A percentile compares a stretch with the other conserved stretches of the same genome.
Conservation (phyloP, 495 filamentous ascomycete species). For the Amphirosellinia nigrospora region DNA sequence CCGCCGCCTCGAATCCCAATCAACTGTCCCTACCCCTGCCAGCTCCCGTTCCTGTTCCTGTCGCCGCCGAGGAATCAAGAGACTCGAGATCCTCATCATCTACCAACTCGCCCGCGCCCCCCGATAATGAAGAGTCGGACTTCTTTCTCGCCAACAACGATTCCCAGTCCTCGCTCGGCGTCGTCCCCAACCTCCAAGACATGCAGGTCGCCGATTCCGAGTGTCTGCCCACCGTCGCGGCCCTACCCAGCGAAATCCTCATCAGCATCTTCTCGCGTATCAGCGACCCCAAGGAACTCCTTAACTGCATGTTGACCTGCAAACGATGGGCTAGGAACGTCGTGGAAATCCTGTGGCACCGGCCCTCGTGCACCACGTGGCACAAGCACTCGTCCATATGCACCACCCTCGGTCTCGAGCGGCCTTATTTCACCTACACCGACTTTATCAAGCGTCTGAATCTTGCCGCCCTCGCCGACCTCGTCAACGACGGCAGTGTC, state of each 20-base stretch:
- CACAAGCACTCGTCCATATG: slow-evolving; percentile 77
- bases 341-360: slow-evolving; percentile 93
- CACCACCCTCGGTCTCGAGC: slow-evolving; percentile 67
- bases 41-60: slow-evolving; percentile 20
- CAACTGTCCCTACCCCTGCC: too few relatives aligned
- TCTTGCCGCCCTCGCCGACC: slow-evolving; percentile 73
- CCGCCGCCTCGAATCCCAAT: slow-evolving; percentile 10
- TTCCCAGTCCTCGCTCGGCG: slow-evolving; percentile 86
- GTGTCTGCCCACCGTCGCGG: slow-evolving; percentile 74
- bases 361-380: slow-evolving; percentile 89
- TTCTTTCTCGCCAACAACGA: slow-evolving; percentile 88
- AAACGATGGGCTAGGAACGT: slow-evolving; percentile 91
- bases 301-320: slow-evolving; percentile 89
- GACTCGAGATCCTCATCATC: slow-evolving; percentile 67
- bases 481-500: slow-evolving; percentile 90
- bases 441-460: slow-evolving; percentile 91
- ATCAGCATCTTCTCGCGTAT: slow-evolving; percentile 92
- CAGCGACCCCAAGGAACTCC: slow-evolving; percentile 71
- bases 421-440: slow-evolving; percentile 83
- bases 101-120: slow-evolving; percentile 82
- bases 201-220: slow-evolving; percentile 67
- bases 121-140: slow-evolving; percentile 84
- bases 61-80: slow-evolving; percentile 29
- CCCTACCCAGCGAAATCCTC: slow-evolving; percentile 90
- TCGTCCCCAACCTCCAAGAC: slow-evolving; percentile 72